These are phyloP conservation scores for Meripilus lineatus DNA, from an alignment of 1,284 basidiomycete species.

Conservation along the genomic window DNA sequence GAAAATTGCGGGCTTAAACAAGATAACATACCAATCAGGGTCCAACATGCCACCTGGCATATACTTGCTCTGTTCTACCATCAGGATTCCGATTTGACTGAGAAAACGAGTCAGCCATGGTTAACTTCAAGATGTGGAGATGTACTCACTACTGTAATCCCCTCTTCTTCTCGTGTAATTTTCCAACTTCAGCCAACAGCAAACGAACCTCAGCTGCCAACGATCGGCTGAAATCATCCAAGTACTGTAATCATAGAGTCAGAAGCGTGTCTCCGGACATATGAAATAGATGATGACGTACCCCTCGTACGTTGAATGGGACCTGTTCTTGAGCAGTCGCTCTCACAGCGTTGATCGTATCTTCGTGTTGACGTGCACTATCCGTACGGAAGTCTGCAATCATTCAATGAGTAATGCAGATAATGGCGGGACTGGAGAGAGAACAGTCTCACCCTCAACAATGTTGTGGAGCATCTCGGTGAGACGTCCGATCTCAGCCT, in stretches of 20 bases:
- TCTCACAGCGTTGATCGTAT: conserved; percentile 56
- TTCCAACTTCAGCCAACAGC: conserved; percentile 72
- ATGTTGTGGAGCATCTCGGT: background rate
- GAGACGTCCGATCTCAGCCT: conserved; percentile 4
- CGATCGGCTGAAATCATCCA: conserved; percentile 78
- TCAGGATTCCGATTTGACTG: conserved; percentile 66
- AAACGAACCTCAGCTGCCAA: conserved; percentile 74
- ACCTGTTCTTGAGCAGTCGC: conserved; percentile 66
- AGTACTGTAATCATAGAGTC: conserved; percentile 40
- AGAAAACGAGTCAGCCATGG: conserved; percentile 6
- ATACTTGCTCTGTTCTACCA: conserved; percentile 65
- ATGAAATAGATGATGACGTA: conserved; percentile 31
- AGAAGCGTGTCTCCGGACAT: too few relatives aligned
- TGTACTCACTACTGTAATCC: conserved; percentile 62
- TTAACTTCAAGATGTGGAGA: background rate
- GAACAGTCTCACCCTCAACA: background rate
- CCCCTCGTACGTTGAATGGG: conserved; percentile 72
- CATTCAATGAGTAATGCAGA: background rate
- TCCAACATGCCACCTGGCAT: conserved; percentile 74
- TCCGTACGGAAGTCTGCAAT: conserved; percentile 59
- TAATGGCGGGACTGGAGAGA: background rate
- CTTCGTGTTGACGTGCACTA: conserved; percentile 53
- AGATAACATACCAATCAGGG: conserved; percentile 52
- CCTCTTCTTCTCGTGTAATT: conserved; percentile 67
- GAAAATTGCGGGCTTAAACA: conserved; percentile 20